phyloP scores from a whole-genome alignment of 352 stramenopile species.

The Pythium dissotocum region DNA sequence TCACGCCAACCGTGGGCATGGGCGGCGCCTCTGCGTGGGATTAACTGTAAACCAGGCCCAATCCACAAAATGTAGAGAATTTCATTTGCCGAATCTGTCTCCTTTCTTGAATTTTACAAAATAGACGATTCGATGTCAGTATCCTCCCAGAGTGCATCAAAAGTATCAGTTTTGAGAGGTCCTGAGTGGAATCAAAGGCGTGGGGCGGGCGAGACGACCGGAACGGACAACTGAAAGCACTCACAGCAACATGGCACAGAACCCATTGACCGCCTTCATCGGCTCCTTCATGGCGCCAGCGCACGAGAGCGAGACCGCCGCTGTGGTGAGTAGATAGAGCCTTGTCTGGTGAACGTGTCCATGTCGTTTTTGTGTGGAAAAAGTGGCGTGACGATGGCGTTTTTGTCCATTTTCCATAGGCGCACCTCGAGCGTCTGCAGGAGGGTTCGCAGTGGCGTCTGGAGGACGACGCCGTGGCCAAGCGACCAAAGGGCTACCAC shows the following conservation, averaged over 20 bases:
- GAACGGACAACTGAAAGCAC: constrained; percentile 17
- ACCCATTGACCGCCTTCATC: constrained; percentile 66
- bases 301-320: constrained; percentile 45
- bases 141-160: not conserved
- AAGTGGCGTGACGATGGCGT: not conserved
- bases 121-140: not conserved
- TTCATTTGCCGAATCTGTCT: constrained; percentile 3
- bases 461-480: constrained; percentile 54
- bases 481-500: constrained; percentile 65
- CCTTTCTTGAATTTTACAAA: constrained; percentile 5
- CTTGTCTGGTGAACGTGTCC: not conserved
- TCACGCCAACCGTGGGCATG: constrained; percentile 63
- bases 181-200: constrained; percentile 23
- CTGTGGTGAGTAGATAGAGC: constrained; percentile 35
- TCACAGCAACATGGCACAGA: constrained; percentile 54
- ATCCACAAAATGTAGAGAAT: constrained; percentile 8
- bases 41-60: constrained; percentile 22
- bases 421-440: constrained; percentile 49
- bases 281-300: constrained; percentile 68
- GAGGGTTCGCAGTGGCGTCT: constrained; percentile 70
- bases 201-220: constrained; percentile 16
- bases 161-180: constrained; percentile 11
- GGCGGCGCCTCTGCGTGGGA: constrained; percentile 77
- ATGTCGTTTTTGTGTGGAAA: not conserved
- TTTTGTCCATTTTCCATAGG: constrained; percentile 21